phyloP scores from a whole-genome alignment of 2,329 filamentous ascomycete species.

The Xylariaceae sp. region DNA sequence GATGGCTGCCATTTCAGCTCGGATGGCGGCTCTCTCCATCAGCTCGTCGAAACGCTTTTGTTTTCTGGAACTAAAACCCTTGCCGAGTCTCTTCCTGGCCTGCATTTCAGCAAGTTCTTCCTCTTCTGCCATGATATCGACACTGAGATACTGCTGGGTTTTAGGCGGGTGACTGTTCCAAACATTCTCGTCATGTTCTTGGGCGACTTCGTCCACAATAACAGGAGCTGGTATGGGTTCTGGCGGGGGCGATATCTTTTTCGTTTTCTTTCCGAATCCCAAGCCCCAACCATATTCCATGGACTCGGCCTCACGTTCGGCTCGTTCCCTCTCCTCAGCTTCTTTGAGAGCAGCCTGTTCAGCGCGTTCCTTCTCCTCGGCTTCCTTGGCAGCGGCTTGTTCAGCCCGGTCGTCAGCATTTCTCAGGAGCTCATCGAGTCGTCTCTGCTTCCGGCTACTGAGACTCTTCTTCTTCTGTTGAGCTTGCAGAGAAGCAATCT shows the following conservation, averaged over 20 bases:
- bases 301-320: constrained; percentile 16
- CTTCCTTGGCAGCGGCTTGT: constrained; percentile 8
- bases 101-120: constrained; percentile 31
- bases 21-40: constrained; percentile 29
- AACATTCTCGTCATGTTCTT: constrained; percentile 33
- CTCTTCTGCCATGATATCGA: constrained; percentile 36
- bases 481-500: constrained; percentile 30
- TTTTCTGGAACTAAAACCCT: constrained; percentile 28
- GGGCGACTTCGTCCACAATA: constrained; percentile 35
- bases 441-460: constrained; percentile 28
- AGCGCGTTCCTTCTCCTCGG: not conserved
- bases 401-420: constrained; percentile 31
- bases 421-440: constrained; percentile 34
- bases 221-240: constrained; percentile 44
- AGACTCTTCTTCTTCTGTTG: constrained; percentile 31
- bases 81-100: constrained; percentile 23
- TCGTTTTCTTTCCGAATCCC: constrained; percentile 34
- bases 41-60: constrained; percentile 33
- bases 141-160: constrained; percentile 36
- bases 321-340: constrained; percentile 34
- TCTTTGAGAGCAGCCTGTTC: not conserved
- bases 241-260: constrained; percentile 44
- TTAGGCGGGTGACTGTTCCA: constrained; percentile 30
- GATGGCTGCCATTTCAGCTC: constrained; percentile 33
- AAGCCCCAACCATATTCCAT: constrained; percentile 37